A percentile compares a stretch with the other conserved stretches of the same genome.
Conservation (phyloP, 1,284 basidiomycete species). For the Microbotryum scabiosae region DNA sequence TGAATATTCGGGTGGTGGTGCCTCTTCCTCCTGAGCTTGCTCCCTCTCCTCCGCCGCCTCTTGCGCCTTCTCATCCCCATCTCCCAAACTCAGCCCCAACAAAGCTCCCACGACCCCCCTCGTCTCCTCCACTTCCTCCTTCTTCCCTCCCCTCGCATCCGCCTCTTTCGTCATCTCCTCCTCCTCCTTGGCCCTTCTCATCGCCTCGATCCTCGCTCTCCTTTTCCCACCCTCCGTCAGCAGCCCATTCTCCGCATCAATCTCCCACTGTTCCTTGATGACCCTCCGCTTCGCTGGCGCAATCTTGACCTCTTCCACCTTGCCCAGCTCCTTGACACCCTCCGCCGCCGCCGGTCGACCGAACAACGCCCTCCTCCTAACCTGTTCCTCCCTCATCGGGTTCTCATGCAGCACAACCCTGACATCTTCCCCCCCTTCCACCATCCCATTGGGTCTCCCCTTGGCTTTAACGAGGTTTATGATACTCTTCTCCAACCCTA, state of each 20-base stretch:
- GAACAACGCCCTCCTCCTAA: constrained; percentile 1
- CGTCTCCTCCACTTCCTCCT: not conserved
- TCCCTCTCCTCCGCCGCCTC: not conserved
- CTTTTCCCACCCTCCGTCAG: constrained; percentile 11
- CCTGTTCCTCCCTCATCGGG: constrained; percentile 5
- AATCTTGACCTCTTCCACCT: not conserved
- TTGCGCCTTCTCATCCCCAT: not conserved
- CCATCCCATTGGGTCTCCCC: not conserved
- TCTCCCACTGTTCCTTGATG: constrained; percentile 15
- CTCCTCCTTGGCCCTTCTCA: not conserved
- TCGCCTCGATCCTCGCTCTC: constrained; percentile 9
- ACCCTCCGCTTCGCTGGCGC: not conserved
- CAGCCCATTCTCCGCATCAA: constrained; percentile 17
- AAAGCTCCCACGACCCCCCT: not conserved
- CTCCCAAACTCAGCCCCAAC: no score
- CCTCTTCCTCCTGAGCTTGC: constrained; percentile 1
- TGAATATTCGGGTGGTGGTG: not conserved
- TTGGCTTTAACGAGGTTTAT: constrained; percentile 14
- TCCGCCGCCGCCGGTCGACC: constrained; percentile 1
- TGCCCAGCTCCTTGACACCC: not conserved
- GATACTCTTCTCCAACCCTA: constrained; percentile 9
- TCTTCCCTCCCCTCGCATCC: not conserved
- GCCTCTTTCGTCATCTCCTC: not conserved
- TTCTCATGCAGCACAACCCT: no score
- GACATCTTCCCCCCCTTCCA: constrained; percentile 2